Conservation (phyloP, 176 grass and related monocot genomes). For the Puya raimondii region DNA sequence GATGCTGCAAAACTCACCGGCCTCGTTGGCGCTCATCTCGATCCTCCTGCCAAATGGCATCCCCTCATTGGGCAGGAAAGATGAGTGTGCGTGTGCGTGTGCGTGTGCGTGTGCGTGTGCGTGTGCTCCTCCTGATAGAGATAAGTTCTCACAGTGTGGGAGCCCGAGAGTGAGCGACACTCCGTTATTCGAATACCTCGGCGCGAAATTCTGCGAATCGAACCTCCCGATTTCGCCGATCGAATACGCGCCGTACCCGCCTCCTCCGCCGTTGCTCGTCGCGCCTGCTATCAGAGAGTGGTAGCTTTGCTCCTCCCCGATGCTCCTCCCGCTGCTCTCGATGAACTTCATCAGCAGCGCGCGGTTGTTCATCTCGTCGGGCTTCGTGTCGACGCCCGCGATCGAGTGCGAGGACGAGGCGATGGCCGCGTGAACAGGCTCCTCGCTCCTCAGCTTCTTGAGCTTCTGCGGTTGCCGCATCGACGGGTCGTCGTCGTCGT, state of each 20-base stretch:
- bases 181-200: conserved; percentile 46
- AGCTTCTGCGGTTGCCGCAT: conserved; percentile 14
- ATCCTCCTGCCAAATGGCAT: conserved; percentile 17
- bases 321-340: conserved; percentile 42
- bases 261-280: neutral
- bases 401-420: conserved; percentile 24
- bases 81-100: no score
- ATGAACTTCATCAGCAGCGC: conserved; percentile 95
- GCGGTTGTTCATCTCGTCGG: conserved; percentile 59
- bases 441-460: conserved; percentile 54
- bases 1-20: conserved; percentile 26
- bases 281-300: conserved; percentile 1
- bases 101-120: no score
- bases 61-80: conserved; percentile 25
- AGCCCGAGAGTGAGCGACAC: conserved; percentile 92
- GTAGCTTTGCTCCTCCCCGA: conserved; percentile 10
- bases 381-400: conserved; percentile 21
- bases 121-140: conserved; percentile 46
- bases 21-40: conserved; percentile 34
- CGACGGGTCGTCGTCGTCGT: neutral
- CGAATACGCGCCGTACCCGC: conserved; percentile 25
- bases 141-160: conserved; percentile 48
- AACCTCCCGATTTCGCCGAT: conserved; percentile 52
- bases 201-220: conserved; percentile 50
- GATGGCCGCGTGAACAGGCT: conserved; percentile 12